Evolutionary conservation across 2,329 filamentous ascomycete species (phyloP).

Genomic region (Colletotrichum lentis): DNA sequence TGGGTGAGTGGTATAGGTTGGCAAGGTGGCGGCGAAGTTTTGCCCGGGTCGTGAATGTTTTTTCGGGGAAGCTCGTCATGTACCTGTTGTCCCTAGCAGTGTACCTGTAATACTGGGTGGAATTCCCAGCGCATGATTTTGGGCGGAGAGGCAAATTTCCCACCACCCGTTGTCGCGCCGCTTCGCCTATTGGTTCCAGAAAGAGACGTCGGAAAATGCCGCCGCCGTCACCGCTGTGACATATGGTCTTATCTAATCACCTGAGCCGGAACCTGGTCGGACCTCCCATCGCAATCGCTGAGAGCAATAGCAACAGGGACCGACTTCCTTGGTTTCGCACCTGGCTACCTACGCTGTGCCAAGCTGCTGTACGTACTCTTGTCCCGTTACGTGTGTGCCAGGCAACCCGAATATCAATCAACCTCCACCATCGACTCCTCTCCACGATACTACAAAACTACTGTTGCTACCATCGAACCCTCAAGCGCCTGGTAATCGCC

Average conservation of each 20-base stretch:
- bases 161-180: conserved; percentile 40
- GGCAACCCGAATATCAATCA: conserved; percentile 25
- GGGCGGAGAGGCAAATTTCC: conserved; percentile 44
- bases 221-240: not conserved
- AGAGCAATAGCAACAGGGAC: not conserved
- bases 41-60: conserved; percentile 32
- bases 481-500: not conserved
- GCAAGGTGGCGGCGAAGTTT: conserved; percentile 29
- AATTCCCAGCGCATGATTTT: conserved; percentile 44
- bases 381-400: conserved; percentile 31
- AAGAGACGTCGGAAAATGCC: conserved; percentile 41
- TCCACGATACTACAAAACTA: conserved; percentile 13
- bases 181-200: conserved; percentile 44
- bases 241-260: conserved; percentile 43
- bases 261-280: conserved; percentile 14
- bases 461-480: conserved; percentile 12
- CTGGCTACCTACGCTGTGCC: conserved; percentile 20
- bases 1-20: not conserved
- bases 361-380: conserved; percentile 34
- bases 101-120: conserved; percentile 1
- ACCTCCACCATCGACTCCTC: conserved; percentile 28
- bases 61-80: conserved; percentile 29
- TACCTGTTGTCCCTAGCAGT: not conserved
- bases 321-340: conserved; percentile 22
- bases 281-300: conserved; percentile 25